Evolutionary conservation across 495 filamentous ascomycete species (phyloP).

Genomic region (Tuber magnatum): DNA sequence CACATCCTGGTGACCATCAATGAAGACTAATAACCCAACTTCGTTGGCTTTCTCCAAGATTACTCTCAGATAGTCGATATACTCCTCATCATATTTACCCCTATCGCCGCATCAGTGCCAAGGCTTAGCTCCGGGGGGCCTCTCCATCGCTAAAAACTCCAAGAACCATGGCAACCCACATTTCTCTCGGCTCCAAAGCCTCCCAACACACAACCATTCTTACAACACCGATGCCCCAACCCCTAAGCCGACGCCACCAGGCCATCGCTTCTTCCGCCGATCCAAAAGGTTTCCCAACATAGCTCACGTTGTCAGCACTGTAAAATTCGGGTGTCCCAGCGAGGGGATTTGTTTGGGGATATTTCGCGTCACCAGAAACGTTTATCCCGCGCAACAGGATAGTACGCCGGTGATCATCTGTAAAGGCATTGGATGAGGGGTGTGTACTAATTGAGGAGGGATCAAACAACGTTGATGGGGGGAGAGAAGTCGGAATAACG

Average conservation of each 20-base stretch:
- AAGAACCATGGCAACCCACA: slow-evolving; percentile 18
- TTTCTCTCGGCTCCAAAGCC: slow-evolving; percentile 56
- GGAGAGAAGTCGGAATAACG: slow-evolving; percentile 17
- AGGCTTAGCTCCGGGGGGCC: not conserved
- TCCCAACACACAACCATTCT: slow-evolving; percentile 72
- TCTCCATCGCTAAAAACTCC: not conserved
- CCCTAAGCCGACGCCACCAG: slow-evolving; percentile 57
- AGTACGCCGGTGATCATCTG: slow-evolving; percentile 50
- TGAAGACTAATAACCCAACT: slow-evolving; percentile 64
- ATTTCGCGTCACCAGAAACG: slow-evolving; percentile 58
- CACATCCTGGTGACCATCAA: slow-evolving; percentile 74
- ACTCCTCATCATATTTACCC: slow-evolving; percentile 65
- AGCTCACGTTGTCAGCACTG: slow-evolving; percentile 50
- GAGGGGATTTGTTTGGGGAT: slow-evolving; percentile 35
- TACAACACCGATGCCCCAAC: slow-evolving; percentile 66
- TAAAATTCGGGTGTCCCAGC: slow-evolving; percentile 51
- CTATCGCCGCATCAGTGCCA: slow-evolving; percentile 47
- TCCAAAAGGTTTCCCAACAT: slow-evolving; percentile 59
- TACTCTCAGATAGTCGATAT: slow-evolving; percentile 58
- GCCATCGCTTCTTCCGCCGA: slow-evolving; percentile 53
- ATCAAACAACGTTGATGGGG: slow-evolving; percentile 23
- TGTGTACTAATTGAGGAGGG: slow-evolving; percentile 23
- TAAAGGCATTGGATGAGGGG: slow-evolving; percentile 30
- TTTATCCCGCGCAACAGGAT: slow-evolving; percentile 59
- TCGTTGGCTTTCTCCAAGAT: slow-evolving; percentile 59